Percentiles rank a stretch among this genome's conserved stretches.
Conservation (phyloP, 1,139 yeast genomes). For the Candida sanyaensis region DNA sequence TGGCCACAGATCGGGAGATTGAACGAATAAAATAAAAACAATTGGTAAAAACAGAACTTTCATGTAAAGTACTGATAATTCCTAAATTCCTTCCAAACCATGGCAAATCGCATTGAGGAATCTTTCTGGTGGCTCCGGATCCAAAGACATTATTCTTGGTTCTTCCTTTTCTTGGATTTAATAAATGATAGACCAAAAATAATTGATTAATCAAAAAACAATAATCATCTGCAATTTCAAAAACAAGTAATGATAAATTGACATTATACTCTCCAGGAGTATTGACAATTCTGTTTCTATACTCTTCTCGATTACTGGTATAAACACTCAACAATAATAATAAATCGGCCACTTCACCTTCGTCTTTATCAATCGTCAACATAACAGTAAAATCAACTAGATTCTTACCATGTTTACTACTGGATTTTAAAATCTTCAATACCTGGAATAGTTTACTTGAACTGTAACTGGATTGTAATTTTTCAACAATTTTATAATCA, state of each 20-base stretch:
- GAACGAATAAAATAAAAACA: constrained; percentile 66
- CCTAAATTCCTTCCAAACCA: constrained; percentile 36
- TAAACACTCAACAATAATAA: constrained; percentile 41
- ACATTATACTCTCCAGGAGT: constrained; percentile 15
- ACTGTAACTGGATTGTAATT: constrained; percentile 22
- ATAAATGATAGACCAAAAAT: constrained; percentile 22
- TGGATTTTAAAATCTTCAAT: constrained; percentile 24
- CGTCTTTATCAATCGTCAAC: constrained; percentile 13
- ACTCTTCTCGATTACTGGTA: constrained; percentile 38
- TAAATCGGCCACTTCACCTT: constrained; percentile 27
- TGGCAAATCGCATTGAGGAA: constrained; percentile 19
- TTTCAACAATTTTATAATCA: constrained; percentile 32
- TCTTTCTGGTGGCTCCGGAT: background rate
- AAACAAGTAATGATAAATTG: constrained; percentile 23
- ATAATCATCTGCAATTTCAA: constrained; percentile 34
- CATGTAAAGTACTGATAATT: constrained; percentile 25
- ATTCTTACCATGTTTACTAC: constrained; percentile 19
- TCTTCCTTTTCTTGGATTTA: constrained; percentile 9
- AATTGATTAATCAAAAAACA: constrained; percentile 30
- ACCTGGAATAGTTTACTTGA: constrained; percentile 21
- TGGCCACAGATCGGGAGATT: constrained; percentile 70
- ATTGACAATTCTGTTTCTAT: constrained; percentile 34
- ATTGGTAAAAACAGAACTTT: constrained; percentile 34
- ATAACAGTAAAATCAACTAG: constrained; percentile 29
- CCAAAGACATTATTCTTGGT: background rate